Conservation (phyloP, 2,329 filamentous ascomycete genomes). For the Tolypocladium cylindrosporum region DNA sequence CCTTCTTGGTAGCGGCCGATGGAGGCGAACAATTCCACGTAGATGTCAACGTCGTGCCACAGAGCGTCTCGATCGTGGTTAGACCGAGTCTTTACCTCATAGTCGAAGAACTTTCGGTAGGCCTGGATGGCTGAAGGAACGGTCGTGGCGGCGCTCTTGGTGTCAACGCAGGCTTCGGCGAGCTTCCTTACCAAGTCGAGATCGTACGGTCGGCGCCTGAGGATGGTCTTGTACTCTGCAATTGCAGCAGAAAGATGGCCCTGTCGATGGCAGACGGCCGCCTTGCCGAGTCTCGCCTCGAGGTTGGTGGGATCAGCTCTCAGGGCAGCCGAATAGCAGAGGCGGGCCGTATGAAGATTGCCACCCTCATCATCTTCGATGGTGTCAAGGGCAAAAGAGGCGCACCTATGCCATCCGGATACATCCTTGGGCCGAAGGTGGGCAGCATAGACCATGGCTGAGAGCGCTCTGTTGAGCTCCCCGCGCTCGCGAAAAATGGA, state of each 20-base stretch:
- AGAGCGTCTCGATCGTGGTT: slow-evolving; percentile 29
- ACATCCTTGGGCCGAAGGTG: slow-evolving; percentile 53
- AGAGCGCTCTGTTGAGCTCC: slow-evolving; percentile 45
- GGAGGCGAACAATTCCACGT: slow-evolving; percentile 68
- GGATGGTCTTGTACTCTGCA: slow-evolving; percentile 43
- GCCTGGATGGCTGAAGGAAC: slow-evolving; percentile 32
- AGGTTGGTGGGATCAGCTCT: slow-evolving; percentile 45
- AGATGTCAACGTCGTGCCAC: slow-evolving; percentile 82
- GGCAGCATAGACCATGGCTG: slow-evolving; percentile 51
- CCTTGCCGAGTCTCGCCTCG: slow-evolving; percentile 50
- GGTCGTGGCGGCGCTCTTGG: slow-evolving; percentile 30
- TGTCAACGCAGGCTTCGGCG: slow-evolving; percentile 46
- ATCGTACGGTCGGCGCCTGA: slow-evolving; percentile 43
- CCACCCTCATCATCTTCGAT: slow-evolving; percentile 35
- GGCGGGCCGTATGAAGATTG: slow-evolving; percentile 42
- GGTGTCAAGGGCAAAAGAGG: slow-evolving; percentile 44
- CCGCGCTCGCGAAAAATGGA: slow-evolving; percentile 52
- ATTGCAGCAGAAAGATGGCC: slow-evolving; percentile 44
- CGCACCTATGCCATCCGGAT: slow-evolving; percentile 48
- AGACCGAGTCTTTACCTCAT: slow-evolving; percentile 23
- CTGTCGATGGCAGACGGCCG: slow-evolving; percentile 45
- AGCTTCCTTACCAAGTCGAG: slow-evolving; percentile 44
- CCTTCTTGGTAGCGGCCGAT: slow-evolving; percentile 54
- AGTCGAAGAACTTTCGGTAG: slow-evolving; percentile 37
- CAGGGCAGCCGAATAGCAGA: slow-evolving; percentile 51